Evolutionary conservation across 2,329 filamentous ascomycete species (phyloP), one percentile per base, ranked within the genome.

Genomic region (Aspergillus versicolor): DNA sequence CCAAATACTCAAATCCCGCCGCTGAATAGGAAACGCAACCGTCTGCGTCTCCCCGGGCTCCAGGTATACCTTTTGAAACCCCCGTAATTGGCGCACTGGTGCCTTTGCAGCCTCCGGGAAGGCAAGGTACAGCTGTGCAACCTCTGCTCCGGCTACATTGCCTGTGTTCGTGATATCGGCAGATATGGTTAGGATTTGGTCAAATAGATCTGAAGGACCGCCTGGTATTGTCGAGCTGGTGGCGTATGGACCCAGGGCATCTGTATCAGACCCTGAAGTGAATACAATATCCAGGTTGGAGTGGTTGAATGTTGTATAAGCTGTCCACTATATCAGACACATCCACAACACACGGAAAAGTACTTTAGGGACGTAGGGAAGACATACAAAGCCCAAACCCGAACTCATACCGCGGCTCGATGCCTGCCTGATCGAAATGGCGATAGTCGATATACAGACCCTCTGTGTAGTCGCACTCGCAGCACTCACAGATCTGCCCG

Each of bases 51-150:
- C 68, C 1, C 77, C 77, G 1, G 74, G 63, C 6, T 65, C 62
- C 1, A 85, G 67, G 1, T 64, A 60, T 2, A 81, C 65, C 67
- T 84, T 84, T 6, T 81, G 75, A 59, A 85, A 85, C 49, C 73
- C 81, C 62, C 81, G 74, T 4, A 83, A 73, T 63, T 81, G 77
- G 55, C 65, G 60, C 32, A 64, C 68, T 54, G 43, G 52, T 22
- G n/a, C 53, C 15, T 54, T 56, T 1, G 55, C 64, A 2, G 43
- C 57, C 2, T 58, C 67, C 72, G 74, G 80, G 65, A 80, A 74
- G 1, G 65, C 66, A n/a, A 86, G 68, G 64, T 86, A 86, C 4
- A 87, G 71, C 69, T 87, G 84, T 4, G 81, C 74, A 1, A 86
- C 80, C 7, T 80, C 76, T 2, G 78, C 76, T 15, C 82, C 83